Percentiles rank a stretch among this genome's conserved stretches.
Conservation (phyloP, 257 asterid genomes). For the Fraxinus quadrangulata region DNA sequence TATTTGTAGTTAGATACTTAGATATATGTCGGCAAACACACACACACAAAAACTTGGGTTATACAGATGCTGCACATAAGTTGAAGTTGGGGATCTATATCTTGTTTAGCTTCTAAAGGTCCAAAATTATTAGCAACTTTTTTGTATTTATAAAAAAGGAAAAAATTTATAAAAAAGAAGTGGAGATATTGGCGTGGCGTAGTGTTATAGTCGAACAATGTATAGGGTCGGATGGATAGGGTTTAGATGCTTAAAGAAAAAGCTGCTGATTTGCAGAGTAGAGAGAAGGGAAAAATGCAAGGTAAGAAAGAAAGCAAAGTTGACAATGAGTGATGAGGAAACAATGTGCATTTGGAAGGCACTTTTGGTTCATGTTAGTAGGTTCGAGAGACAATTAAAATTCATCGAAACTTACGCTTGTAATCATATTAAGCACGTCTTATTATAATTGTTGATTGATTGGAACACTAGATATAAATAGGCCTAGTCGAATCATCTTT, state of each 20-base stretch:
- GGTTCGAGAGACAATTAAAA: not conserved
- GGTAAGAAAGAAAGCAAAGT: not conserved
- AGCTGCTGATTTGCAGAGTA: conserved; percentile 34
- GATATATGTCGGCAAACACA: not conserved
- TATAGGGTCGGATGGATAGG: conserved; percentile 17
- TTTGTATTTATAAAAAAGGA: too few relatives aligned
- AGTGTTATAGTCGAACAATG: conserved; percentile 29
- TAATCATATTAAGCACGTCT: not conserved
- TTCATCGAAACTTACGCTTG: not conserved
- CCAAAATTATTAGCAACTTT: too few relatives aligned
- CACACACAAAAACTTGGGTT: not conserved
- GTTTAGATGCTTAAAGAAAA: conserved; percentile 28
- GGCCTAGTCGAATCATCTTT: too few relatives aligned
- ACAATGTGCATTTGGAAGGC: not conserved
- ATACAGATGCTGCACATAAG: not conserved
- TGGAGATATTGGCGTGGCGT: not conserved
- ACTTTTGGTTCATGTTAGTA: not conserved
- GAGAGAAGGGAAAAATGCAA: not conserved
- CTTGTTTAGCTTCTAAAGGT: not conserved
- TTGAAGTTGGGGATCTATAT: not conserved
- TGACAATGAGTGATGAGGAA: not conserved
- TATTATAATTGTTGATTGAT: not conserved
- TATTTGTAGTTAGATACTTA: not conserved
- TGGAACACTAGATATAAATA: too few relatives aligned
- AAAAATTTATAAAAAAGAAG: too few relatives aligned